Conservation (phyloP, 2,329 filamentous ascomycete genomes). For the Ascochyta fabae region DNA sequence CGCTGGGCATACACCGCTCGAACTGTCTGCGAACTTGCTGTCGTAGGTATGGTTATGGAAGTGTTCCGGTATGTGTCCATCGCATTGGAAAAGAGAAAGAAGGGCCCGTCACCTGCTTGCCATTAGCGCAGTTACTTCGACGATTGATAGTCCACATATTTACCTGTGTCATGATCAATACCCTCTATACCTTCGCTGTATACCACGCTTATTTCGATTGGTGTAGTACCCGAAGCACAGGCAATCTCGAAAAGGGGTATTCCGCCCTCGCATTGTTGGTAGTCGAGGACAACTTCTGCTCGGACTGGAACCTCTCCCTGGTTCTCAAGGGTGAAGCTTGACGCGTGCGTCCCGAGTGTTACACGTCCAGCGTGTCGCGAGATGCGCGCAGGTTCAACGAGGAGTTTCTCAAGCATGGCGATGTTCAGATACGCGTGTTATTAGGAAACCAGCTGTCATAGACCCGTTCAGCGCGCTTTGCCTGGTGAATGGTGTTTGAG, state of each 20-base stretch:
- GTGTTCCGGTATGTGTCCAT: slow-evolving; percentile 19
- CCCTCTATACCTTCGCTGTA: slow-evolving; percentile 19
- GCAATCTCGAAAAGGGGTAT: slow-evolving; percentile 11
- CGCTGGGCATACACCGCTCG: slow-evolving; percentile 9
- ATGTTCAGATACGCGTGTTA: not conserved
- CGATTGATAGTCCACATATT: not conserved
- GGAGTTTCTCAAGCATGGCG: not conserved
- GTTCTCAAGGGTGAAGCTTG: slow-evolving; percentile 2
- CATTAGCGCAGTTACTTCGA: not conserved
- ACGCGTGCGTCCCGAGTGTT: not conserved
- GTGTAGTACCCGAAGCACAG: not conserved
- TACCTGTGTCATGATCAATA: slow-evolving; percentile 14
- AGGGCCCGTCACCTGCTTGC: slow-evolving; percentile 15
- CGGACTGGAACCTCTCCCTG: not conserved
- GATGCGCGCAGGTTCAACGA: slow-evolving; percentile 2
- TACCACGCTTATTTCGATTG: not conserved
- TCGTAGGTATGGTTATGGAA: not conserved
- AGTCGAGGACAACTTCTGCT: slow-evolving; percentile 15
- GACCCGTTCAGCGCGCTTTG: not conserved
- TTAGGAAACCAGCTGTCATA: not conserved
- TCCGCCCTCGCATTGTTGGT: slow-evolving; percentile 15
- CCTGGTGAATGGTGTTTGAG: not conserved
- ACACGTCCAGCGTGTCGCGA: slow-evolving; percentile 1
- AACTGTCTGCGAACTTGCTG: not conserved
- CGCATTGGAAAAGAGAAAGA: slow-evolving; percentile 20